These are phyloP conservation scores for Cichorium intybus DNA, from an alignment of 140 eudicot genomes.

Conservation along the genomic window DNA sequence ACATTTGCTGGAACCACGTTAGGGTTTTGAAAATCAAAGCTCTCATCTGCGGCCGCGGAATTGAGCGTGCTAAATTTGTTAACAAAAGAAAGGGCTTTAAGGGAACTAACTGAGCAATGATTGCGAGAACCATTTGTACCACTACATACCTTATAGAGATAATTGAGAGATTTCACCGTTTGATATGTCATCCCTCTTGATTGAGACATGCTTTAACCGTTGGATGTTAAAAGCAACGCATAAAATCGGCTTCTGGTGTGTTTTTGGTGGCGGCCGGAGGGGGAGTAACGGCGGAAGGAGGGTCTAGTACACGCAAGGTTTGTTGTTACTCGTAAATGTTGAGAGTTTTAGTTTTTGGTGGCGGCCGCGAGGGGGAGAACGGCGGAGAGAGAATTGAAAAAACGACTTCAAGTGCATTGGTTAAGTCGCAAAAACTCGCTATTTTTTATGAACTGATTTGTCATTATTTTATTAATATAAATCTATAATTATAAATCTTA, in stretches of 20 bases:
- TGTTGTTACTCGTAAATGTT: too few relatives aligned
- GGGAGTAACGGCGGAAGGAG: not conserved
- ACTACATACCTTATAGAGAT: slow-evolving; percentile 39
- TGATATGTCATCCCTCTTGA: slow-evolving; percentile 19
- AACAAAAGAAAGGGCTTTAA: slow-evolving; percentile 3
- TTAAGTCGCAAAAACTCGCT: too few relatives aligned
- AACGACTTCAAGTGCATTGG: too few relatives aligned
- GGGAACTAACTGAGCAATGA: not conserved
- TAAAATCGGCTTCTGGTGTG: not conserved
- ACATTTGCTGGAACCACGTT: not conserved
- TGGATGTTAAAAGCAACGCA: not conserved
- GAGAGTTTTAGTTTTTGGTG: too few relatives aligned
- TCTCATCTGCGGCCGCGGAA: slow-evolving; percentile 28
- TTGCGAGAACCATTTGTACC: slow-evolving; percentile 1
- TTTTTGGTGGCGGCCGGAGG: not conserved
- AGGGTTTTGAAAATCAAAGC: slow-evolving; percentile 35
- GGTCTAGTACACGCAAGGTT: not conserved
- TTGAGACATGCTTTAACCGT: slow-evolving; percentile 25
- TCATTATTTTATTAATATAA: too few relatives aligned
- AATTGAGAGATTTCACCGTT: slow-evolving; percentile 24
- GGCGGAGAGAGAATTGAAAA: too few relatives aligned
- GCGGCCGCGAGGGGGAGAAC: too few relatives aligned
- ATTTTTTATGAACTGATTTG: too few relatives aligned
- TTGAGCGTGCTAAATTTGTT: slow-evolving; percentile 24
- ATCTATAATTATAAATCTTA: too few relatives aligned